phyloP scores from a whole-genome alignment of 805 yeast species.

The Yarrowia keelungensis region DNA sequence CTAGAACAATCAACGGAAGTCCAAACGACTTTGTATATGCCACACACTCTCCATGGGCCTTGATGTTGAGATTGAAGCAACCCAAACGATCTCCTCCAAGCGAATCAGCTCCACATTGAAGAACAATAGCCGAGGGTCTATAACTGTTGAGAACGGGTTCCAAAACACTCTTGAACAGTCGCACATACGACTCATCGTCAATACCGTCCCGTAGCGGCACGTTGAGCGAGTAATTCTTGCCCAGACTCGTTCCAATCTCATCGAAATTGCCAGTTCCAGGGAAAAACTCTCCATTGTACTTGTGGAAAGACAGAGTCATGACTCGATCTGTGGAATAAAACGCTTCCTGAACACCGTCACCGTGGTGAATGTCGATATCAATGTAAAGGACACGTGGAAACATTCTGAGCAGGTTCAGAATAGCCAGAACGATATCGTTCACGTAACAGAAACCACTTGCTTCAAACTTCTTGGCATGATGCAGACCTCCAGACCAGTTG shows the following conservation, averaged over 20 bases:
- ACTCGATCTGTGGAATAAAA: constrained; percentile 91
- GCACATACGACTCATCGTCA: constrained; percentile 78
- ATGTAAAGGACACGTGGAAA: constrained; percentile 87
- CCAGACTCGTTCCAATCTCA: constrained; percentile 84
- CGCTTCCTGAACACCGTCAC: constrained; percentile 96
- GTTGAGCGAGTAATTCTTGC: constrained; percentile 82
- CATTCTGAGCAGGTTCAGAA: constrained; percentile 75
- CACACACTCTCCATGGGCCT: constrained; percentile 96
- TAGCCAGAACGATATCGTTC: constrained; percentile 87
- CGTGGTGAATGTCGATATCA: constrained; percentile 92
- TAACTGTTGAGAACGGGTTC: constrained; percentile 87
- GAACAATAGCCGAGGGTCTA: constrained; percentile 95
- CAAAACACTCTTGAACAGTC: constrained; percentile 72
- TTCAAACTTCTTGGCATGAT: constrained; percentile 89
- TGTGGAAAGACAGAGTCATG: constrained; percentile 89
- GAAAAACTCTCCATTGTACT: constrained; percentile 86
- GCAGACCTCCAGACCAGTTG: constrained; percentile 92
- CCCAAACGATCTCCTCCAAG: constrained; percentile 95
- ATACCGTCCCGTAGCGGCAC: constrained; percentile 93
- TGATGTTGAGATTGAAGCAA: constrained; percentile 90
- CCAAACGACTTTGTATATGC: constrained; percentile 84
- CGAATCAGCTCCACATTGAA: constrained; percentile 98
- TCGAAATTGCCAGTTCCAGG: constrained; percentile 91
- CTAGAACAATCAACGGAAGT: constrained; percentile 89
- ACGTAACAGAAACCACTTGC: constrained; percentile 92